Evolutionary conservation across 345 rosid species (phyloP).

Genomic region (Eucalyptus marginata): DNA sequence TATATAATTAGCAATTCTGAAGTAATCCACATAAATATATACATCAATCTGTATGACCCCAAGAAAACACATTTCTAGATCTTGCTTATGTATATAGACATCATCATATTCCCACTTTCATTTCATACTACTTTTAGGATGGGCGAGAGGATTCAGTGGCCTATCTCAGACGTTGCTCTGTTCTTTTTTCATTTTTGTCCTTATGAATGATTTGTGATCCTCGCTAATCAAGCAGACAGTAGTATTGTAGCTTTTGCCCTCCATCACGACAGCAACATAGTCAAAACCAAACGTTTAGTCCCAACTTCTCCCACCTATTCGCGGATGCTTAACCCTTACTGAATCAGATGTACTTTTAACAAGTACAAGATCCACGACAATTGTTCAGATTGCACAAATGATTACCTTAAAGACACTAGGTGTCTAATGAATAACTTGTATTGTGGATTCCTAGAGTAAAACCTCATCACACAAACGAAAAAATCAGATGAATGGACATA

Average conservation of each 20-base stretch:
- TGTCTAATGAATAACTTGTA: neutral
- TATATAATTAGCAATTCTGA: neutral
- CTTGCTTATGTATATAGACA: neutral
- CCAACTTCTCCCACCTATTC: neutral
- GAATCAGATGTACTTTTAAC: neutral
- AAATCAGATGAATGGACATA: neutral
- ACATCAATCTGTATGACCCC: neutral
- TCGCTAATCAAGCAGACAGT: neutral
- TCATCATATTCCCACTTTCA: neutral
- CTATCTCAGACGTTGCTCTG: neutral
- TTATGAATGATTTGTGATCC: neutral
- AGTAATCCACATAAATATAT: neutral
- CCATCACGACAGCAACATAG: neutral
- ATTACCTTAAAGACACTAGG: neutral
- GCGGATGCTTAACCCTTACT: neutral
- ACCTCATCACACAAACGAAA: neutral
- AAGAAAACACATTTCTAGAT: neutral
- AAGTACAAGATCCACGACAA: neutral
- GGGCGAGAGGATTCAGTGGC: neutral
- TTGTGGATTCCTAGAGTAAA: neutral
- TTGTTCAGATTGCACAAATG: neutral
- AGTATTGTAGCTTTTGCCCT: neutral
- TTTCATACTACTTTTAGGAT: neutral
- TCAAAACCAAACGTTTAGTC: neutral
- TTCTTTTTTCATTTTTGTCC: neutral